A percentile compares a stretch with the other conserved stretches of the same genome.
Evolutionary conservation across 345 rosid species (phyloP).

Genomic region (Pugionium cornutum): DNA sequence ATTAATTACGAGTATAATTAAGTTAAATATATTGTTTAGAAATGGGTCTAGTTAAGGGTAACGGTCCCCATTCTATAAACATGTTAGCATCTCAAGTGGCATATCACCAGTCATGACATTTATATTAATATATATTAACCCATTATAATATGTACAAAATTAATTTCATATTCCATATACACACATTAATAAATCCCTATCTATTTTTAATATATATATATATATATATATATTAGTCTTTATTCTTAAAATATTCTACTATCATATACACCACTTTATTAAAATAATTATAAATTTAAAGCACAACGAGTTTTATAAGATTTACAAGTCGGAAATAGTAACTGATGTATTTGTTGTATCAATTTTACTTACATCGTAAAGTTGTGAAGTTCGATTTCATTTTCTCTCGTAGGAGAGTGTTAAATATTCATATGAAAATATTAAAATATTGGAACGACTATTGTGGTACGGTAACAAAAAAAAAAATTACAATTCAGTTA

Average conservation of each 20-base stretch:
- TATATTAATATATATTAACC: background rate
- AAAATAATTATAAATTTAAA: too few species aligned
- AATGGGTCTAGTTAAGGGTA: conserved; percentile 19
- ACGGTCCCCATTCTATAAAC: conserved; percentile 42
- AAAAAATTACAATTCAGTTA: background rate
- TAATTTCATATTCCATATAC: background rate
- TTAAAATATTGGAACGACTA: too few species aligned
- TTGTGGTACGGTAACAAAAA: too few species aligned
- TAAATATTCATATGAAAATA: too few species aligned
- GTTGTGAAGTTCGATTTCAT: too few species aligned
- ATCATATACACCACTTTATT: background rate
- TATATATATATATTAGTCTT: background rate
- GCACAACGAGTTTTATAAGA: too few species aligned
- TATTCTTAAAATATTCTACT: background rate
- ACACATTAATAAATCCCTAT: background rate
- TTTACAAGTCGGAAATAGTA: too few species aligned
- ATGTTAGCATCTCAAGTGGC: conserved; percentile 40
- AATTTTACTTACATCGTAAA: too few species aligned
- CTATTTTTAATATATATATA: background rate
- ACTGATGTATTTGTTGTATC: too few species aligned
- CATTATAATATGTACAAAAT: background rate
- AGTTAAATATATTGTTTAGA: conserved; percentile 20
- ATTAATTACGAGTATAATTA: conserved; percentile 1
- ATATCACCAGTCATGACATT: conserved; percentile 19
- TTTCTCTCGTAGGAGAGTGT: too few species aligned